A percentile compares a stretch with the other conserved stretches of the same genome.
Conservation (phyloP, 1,139 yeast species). For the Suhomyces maxii region DNA sequence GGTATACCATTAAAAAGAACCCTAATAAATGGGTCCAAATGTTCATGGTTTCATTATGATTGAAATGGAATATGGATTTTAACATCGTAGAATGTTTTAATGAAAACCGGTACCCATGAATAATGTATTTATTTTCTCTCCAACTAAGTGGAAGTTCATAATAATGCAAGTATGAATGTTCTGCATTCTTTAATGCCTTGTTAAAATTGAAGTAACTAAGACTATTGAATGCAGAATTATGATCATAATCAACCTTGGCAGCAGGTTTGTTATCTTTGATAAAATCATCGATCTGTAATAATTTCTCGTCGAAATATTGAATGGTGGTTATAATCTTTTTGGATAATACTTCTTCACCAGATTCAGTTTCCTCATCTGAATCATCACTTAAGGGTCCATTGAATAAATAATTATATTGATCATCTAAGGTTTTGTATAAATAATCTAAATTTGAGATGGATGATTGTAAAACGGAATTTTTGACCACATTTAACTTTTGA, state of each 20-base stretch:
- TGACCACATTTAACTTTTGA: constrained; percentile 44
- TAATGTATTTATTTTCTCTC: constrained; percentile 88
- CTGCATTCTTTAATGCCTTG: constrained; percentile 57
- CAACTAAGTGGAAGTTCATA: constrained; percentile 89
- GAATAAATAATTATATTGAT: constrained; percentile 53
- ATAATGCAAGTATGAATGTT: constrained; percentile 59
- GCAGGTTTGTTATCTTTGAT: constrained; percentile 40
- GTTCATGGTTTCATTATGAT: constrained; percentile 88
- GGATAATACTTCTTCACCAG: constrained; percentile 31
- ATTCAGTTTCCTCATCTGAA: constrained; percentile 4
- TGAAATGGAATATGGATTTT: constrained; percentile 52
- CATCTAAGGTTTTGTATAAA: constrained; percentile 52
- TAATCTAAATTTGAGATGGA: constrained; percentile 48
- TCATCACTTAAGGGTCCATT: constrained; percentile 16
- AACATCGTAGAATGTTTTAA: constrained; percentile 61
- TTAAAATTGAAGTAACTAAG: constrained; percentile 59
- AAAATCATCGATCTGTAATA: constrained; percentile 50
- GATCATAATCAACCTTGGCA: constrained; percentile 29
- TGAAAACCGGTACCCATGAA: constrained; percentile 83
- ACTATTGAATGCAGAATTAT: constrained; percentile 34
- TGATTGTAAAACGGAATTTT: constrained; percentile 42
- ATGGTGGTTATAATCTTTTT: constrained; percentile 53
- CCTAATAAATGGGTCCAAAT: constrained; percentile 93
- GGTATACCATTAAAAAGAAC: constrained; percentile 53
- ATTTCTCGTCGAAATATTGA: constrained; percentile 57